phyloP scores from a whole-genome alignment of 306 rosid genomes.

The Boehmeria nivea region DNA sequence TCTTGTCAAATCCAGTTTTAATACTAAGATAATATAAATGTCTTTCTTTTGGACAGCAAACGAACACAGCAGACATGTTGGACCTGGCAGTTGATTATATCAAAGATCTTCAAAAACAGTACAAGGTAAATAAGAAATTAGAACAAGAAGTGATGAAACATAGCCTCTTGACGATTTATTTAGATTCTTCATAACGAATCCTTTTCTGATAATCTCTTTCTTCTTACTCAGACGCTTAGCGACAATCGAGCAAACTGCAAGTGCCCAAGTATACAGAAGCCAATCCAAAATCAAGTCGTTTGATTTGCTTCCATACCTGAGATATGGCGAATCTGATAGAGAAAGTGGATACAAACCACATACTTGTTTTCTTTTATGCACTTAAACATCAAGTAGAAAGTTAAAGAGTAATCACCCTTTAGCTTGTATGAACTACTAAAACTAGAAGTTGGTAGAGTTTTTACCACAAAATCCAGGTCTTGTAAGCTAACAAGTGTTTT shows the following conservation, averaged over 20 bases:
- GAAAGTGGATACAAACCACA: too few relatives aligned
- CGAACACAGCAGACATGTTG: slow-evolving; percentile 97
- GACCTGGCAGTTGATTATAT: slow-evolving; percentile 91
- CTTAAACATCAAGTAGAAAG: slow-evolving; percentile 29
- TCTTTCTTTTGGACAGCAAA: slow-evolving; percentile 58
- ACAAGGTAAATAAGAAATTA: slow-evolving; percentile 50
- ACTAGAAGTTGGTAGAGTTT: slow-evolving; percentile 21
- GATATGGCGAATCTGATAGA: too few relatives aligned
- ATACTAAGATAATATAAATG: neutral
- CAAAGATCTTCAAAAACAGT: slow-evolving; percentile 87
- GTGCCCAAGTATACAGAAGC: slow-evolving; percentile 49
- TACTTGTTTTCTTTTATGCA: slow-evolving; percentile 8
- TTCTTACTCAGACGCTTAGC: slow-evolving; percentile 51
- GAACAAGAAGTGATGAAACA: too few relatives aligned
- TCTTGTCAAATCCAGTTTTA: neutral
- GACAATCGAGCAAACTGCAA: slow-evolving; percentile 71
- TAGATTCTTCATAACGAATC: too few relatives aligned
- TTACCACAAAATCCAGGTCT: slow-evolving; percentile 19
- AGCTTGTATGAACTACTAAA: slow-evolving; percentile 2
- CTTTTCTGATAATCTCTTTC: too few relatives aligned
- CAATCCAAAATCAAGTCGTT: slow-evolving; percentile 38
- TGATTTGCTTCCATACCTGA: too few relatives aligned
- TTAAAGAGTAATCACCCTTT: slow-evolving; percentile 13
- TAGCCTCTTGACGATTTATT: too few relatives aligned
- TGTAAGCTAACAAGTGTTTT: slow-evolving; percentile 23